Conservation (phyloP, 441 rosid genomes). For the Euphorbia celastroides region DNA sequence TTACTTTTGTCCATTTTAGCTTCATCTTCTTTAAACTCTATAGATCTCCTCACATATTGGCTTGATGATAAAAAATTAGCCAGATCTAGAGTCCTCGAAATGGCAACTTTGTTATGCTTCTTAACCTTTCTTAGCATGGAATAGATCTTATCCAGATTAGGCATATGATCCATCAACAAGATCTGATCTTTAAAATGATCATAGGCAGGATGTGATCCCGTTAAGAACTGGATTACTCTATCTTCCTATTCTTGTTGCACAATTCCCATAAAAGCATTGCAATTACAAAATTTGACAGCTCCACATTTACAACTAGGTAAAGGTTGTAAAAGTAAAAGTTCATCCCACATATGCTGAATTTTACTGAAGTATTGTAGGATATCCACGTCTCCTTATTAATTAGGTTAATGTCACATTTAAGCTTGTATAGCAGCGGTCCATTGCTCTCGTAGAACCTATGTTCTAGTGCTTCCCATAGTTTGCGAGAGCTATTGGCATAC, state of each 20-base stretch:
- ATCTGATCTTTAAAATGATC: background rate
- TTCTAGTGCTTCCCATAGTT: background rate
- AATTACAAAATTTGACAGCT: background rate
- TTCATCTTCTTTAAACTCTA: too few relatives aligned
- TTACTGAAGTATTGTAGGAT: background rate
- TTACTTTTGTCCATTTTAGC: background rate
- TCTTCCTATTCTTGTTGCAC: background rate
- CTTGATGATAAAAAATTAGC: background rate
- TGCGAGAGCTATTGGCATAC: background rate
- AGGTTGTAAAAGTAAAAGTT: background rate
- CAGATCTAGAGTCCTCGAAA: background rate
- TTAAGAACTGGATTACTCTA: background rate
- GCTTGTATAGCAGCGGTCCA: background rate
- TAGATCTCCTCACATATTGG: background rate
- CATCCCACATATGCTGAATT: background rate
- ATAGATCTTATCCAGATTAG: background rate
- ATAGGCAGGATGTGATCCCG: background rate
- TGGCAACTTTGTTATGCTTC: background rate
- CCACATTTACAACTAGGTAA: background rate
- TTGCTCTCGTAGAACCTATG: background rate
- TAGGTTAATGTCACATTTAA: background rate
- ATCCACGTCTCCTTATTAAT: background rate
- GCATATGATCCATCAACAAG: background rate
- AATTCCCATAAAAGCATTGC: background rate
- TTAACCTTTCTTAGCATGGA: background rate